phyloP scores from a whole-genome alignment of 2,329 filamentous ascomycete genomes.

The Raffaelea ambrosiae region DNA sequence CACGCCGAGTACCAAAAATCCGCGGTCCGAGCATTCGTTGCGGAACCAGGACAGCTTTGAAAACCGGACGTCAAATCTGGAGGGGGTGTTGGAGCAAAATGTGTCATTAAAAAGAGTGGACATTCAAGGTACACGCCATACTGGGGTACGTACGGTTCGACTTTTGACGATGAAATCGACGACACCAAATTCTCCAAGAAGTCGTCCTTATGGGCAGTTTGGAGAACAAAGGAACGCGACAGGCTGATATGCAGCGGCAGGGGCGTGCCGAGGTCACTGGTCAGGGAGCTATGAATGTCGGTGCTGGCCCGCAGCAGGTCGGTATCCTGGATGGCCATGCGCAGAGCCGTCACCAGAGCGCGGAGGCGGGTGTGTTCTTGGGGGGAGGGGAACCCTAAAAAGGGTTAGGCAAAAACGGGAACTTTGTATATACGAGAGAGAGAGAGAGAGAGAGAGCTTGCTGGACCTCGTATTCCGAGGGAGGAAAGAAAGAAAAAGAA shows the following conservation, averaged over 20 bases:
- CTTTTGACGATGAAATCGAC: constrained; percentile 24
- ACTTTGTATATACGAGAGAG: not conserved
- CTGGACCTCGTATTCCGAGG: not conserved
- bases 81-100: not conserved
- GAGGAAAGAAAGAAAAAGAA: not conserved
- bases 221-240: constrained; percentile 70
- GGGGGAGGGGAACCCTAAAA: constrained; percentile 44
- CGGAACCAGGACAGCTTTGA: constrained; percentile 38
- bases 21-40: constrained; percentile 55
- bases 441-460: not conserved
- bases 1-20: constrained; percentile 77
- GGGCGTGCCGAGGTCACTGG: constrained; percentile 67
- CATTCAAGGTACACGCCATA: no score
- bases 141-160: not conserved
- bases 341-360: constrained; percentile 29
- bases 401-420: not conserved
- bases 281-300: constrained; percentile 65
- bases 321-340: constrained; percentile 17
- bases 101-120: not conserved
- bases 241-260: constrained; percentile 86
- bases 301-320: no score
- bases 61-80: constrained; percentile 31
- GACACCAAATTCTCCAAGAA: constrained; percentile 53
- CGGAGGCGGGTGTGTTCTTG: constrained; percentile 39
- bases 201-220: constrained; percentile 58